Evolutionary conservation across 768 basidiomycete species (phyloP), one percentile per base, ranked within the genome.

Genomic region (Floccularia luteovirens): DNA sequence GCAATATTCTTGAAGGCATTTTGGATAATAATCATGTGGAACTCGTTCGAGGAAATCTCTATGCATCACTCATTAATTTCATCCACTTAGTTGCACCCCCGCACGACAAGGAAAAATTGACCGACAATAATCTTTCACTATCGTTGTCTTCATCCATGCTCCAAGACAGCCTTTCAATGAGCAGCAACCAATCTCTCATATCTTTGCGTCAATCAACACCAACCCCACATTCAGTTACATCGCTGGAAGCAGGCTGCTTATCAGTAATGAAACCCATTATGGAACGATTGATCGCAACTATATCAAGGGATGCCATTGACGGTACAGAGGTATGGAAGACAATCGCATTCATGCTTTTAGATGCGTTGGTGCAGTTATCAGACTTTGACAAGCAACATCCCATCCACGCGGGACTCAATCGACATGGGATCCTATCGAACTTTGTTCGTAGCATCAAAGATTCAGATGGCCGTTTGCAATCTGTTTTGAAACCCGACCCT

Each of bases 311-410:
- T 53, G 92, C 91, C 1, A 86, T 90, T 39, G 92, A 96, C 47
- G 93, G 92, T 5, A 81, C 88, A 13, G 92, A 97, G 58, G 89
- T 97, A 2, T 98, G 94, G 94, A 90, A 90, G 62, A 93, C 92
- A 2, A 79, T 97, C 12, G 89, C 93, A 6, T 97, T 92, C 55
- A 85, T 92, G 69, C 67, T 91, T 2, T 67, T 97, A 31, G 90
- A 93, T 50, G 80, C 86, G 0, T 69, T 93, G 5, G 72, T 85
- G 13, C 75, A 84, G 31, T 63, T 93, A 0, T 86, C 79, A 27
- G 74, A 74, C 20, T 58, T 65, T 35, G 84, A 90, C 47, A 83
- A 78, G 59, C 81, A 82, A 35, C 72, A 84, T 39, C 51, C 66
- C 8, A 66, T 88, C 16, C 58, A 88, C 32, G 55, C 67, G 7